Evolutionary conservation across 2,329 filamentous ascomycete species (phyloP).

Genomic region (Nothophaeocryptopus gaeumannii): DNA sequence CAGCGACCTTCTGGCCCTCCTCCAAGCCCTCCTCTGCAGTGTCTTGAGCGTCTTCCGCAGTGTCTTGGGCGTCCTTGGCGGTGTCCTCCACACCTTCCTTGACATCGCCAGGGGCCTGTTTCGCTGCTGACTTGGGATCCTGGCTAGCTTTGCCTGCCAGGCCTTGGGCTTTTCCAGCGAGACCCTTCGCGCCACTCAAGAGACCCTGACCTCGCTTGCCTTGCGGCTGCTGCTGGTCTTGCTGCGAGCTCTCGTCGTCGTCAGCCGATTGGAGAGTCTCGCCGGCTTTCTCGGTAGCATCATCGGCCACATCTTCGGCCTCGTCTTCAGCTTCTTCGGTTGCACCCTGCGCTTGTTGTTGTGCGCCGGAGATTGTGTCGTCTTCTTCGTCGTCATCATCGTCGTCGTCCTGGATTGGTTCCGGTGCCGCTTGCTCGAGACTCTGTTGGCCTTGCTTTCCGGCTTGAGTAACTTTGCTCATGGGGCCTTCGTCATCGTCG

Average conservation of each 20-base stretch:
- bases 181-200: conserved; percentile 45
- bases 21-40: conserved; percentile 33
- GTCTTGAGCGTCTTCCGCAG: conserved; percentile 31
- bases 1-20: conserved; percentile 32
- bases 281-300: conserved; percentile 44
- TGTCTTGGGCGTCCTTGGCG: conserved; percentile 35
- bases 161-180: conserved; percentile 48
- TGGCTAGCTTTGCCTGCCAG: conserved; percentile 45
- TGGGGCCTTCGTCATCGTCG: conserved; percentile 37
- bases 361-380: conserved; percentile 36
- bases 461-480: conserved; percentile 49
- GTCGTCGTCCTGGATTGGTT: conserved; percentile 44
- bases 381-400: conserved; percentile 33
- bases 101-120: conserved; percentile 30
- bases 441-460: conserved; percentile 44
- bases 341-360: conserved; percentile 44
- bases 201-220: conserved; percentile 36
- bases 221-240: conserved; percentile 29
- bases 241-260: conserved; percentile 29
- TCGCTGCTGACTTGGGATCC: conserved; percentile 34
- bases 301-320: conserved; percentile 38
- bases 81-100: conserved; percentile 37
- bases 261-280: conserved; percentile 34
- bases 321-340: conserved; percentile 40
- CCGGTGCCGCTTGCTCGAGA: conserved; percentile 46